Base-by-base conservation (phyloP, 345 rosid species). In the Iberis pinnata region DNA sequence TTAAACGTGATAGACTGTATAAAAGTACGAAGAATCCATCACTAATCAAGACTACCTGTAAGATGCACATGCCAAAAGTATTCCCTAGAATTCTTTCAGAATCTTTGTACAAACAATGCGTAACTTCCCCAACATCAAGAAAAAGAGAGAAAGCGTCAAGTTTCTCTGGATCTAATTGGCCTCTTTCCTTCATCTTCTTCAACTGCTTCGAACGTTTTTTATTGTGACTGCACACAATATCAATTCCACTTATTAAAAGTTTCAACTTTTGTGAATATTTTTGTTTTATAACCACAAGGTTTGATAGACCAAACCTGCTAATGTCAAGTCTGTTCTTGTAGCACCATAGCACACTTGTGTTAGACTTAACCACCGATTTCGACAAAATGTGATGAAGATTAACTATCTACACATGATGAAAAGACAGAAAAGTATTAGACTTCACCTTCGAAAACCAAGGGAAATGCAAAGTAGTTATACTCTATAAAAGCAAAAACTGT, bases 11-110 rank as follows among this genome's bases (percentile, higher is more conserved):
- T 2, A 22, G 48, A 65, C n/a, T n/a, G 45, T 5, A 50, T 3
- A n/a, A 3, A 41, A 24, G 12, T 27, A 33, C 4, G 4, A 46
- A 6, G 8, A 6, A 9, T 29, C 0, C 8, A 7, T 29, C 33
- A 29, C 2, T 3, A 29, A 29, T 9, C 33, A 29, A 9, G 33
- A 7, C 33, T 38, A 85, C 97, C 93, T 92, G 97, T 55, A 92
- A 76, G 53, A 92, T 82, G 56, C 97, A 92, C 94, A 85, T 88
- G 54, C 97, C 97, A 60, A 73, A 92, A n/a, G 97, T 92, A 67
- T 83, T 88, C 24, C 98, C 98, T 7, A 92, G 95, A 58, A 88
- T 65, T 66, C 81, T 76, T 67, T 92, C 95, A 6, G 97, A 83
- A 54, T 92, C 97, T 68, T 77, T 83, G 77, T 92, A 92, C 65